Conservation (phyloP, 257 asterid genomes). For the Fraxinus americana region DNA sequence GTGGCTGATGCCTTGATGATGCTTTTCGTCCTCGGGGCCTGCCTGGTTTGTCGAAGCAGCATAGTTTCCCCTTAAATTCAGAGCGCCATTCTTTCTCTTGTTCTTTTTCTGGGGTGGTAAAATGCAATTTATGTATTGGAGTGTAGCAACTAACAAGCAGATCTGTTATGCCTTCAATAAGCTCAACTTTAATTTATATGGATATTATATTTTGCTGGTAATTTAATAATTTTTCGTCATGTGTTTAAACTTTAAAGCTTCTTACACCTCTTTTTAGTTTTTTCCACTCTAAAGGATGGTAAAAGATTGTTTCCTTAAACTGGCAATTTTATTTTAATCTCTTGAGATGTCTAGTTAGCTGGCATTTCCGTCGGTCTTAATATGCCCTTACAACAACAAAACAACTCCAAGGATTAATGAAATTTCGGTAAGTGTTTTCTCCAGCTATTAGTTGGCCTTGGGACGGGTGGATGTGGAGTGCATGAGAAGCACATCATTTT, state of each 20-base stretch:
- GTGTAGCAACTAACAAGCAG: background rate
- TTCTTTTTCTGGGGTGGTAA: background rate
- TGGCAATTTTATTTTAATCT: background rate
- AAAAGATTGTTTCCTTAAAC: background rate
- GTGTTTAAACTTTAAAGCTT: background rate
- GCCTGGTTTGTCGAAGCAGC: constrained; percentile 75
- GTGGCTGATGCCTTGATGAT: constrained; percentile 96
- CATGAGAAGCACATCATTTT: no score
- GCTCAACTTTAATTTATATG: background rate
- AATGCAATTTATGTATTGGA: background rate
- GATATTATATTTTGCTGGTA: background rate
- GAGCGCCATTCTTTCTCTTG: constrained; percentile 38
- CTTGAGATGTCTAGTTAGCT: background rate
- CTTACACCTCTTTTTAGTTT: background rate
- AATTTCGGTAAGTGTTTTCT: no score
- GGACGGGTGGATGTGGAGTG: no score
- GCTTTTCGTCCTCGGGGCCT: constrained; percentile 80
- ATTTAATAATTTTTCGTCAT: background rate
- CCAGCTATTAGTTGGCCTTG: no score
- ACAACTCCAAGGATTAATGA: no score
- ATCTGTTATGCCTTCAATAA: background rate
- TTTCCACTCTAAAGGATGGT: background rate
- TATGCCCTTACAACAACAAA: background rate
- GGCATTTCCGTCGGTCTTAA: background rate
- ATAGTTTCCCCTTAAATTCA: constrained; percentile 59